Percentiles rank a stretch among this genome's conserved stretches.
phyloP scores from a whole-genome alignment of 129 eudicot species.

The Lactuca saligna region DNA sequence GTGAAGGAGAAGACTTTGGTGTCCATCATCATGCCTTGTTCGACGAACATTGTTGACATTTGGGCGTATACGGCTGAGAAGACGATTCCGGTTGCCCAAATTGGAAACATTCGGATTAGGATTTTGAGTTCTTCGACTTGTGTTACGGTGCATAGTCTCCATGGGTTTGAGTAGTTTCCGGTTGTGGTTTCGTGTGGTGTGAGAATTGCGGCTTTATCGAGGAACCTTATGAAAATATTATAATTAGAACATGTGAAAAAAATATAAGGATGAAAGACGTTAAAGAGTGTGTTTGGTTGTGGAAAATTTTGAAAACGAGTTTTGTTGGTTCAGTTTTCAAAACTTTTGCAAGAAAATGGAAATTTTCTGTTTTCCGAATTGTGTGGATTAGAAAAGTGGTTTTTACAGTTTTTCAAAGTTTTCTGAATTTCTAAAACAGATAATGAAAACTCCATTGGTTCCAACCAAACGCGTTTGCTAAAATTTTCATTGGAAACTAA shows the following conservation, averaged over 20 bases:
- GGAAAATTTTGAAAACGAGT: too few species aligned
- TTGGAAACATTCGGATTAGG: conserved; percentile 83
- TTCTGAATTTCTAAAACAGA: too few species aligned
- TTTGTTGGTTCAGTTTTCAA: too few species aligned
- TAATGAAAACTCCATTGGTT: too few species aligned
- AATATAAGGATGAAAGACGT: too few species aligned
- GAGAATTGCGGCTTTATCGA: conserved; percentile 77
- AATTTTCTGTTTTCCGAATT: too few species aligned
- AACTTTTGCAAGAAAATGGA: too few species aligned
- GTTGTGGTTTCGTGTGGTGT: conserved; percentile 43
- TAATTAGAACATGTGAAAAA: not conserved
- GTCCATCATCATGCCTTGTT: conserved; percentile 89
- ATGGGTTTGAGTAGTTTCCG: conserved; percentile 50
- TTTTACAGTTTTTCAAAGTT: too few species aligned
- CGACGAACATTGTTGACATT: conserved; percentile 83
- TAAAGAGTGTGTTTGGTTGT: too few species aligned
- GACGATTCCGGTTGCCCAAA: conserved; percentile 87
- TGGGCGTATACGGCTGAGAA: conserved; percentile 80
- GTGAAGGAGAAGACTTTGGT: conserved; percentile 58
- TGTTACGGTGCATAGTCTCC: conserved; percentile 90
- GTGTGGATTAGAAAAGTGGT: too few species aligned
- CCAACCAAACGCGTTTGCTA: too few species aligned
- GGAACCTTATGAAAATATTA: conserved; percentile 44
- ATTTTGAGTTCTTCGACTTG: conserved; percentile 86
- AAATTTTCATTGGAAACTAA: too few species aligned